These are phyloP conservation scores for Drechslerella dactyloides DNA, from an alignment of 2,329 filamentous ascomycete genomes.

Conservation along the genomic window DNA sequence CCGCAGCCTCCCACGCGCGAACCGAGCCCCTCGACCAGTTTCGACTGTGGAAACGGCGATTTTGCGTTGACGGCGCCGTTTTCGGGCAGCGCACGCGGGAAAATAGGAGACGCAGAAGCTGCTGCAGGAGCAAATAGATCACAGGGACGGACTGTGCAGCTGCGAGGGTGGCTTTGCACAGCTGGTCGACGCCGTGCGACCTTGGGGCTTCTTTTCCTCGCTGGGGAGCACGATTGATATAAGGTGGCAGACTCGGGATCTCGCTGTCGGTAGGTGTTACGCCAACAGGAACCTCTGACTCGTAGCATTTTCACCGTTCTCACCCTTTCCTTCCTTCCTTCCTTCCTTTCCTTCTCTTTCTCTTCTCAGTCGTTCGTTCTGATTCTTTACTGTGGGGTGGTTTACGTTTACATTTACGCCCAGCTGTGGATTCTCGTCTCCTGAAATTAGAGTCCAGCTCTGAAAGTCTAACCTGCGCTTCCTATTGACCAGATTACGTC, in stretches of 20 bases:
- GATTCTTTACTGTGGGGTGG: no score
- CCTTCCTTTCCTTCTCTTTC: background rate
- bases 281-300: constrained; percentile 1
- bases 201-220: background rate
- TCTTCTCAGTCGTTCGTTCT: background rate
- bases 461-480: background rate
- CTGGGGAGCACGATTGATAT: background rate
- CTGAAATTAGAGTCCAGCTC: constrained; percentile 4
- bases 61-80: constrained; percentile 26
- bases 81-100: constrained; percentile 33
- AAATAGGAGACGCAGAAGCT: constrained; percentile 23
- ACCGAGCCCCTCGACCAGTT: constrained; percentile 5
- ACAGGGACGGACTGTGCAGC: constrained; percentile 6
- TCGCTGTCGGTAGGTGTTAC: background rate
- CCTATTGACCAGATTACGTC: background rate
- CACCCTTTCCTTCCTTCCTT: background rate
- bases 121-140: constrained; percentile 1
- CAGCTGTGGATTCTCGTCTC: constrained; percentile 21
- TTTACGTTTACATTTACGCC: background rate
- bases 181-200: constrained; percentile 5
- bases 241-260: background rate
- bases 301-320: background rate
- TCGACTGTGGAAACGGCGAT: constrained; percentile 16
- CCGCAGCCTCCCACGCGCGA: background rate
- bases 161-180: constrained; percentile 7